phyloP scores from a whole-genome alignment of 345 rosid genomes.

The Heritiera littoralis region DNA sequence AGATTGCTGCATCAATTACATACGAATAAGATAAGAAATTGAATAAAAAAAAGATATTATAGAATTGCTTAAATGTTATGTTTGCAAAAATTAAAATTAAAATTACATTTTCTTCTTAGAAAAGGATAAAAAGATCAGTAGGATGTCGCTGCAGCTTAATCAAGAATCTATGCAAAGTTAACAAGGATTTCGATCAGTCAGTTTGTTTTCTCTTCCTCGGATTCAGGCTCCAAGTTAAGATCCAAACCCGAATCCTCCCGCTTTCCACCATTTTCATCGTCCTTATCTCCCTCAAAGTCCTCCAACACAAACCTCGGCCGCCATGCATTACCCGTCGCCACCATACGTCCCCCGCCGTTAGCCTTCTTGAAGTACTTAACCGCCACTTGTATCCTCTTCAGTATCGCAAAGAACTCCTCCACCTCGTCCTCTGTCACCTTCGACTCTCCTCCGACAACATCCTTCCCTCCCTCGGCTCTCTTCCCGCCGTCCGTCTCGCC shows the following conservation, averaged over 20 bases:
- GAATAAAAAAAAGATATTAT: too few relatives aligned
- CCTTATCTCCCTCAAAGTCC: neutral
- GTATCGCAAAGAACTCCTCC: slow-evolving; percentile 20
- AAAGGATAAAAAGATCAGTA: neutral
- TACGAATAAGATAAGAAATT: too few relatives aligned
- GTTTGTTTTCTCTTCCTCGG: neutral
- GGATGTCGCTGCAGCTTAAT: neutral
- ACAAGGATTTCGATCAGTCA: neutral
- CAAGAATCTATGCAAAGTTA: neutral
- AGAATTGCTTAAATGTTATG: too few relatives aligned
- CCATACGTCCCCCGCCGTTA: slow-evolving; percentile 1
- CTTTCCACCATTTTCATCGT: neutral
- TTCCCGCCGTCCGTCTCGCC: neutral
- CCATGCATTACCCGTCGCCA: neutral
- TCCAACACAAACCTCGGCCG: slow-evolving; percentile 10
- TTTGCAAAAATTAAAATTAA: too few relatives aligned
- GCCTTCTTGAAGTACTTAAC: slow-evolving; percentile 16
- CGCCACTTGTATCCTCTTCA: slow-evolving; percentile 19
- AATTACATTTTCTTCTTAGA: too few relatives aligned
- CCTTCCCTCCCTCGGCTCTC: neutral
- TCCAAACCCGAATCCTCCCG: slow-evolving; percentile 4
- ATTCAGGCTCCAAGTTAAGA: slow-evolving; percentile 12
- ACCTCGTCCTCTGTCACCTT: neutral
- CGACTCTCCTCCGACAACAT: neutral
- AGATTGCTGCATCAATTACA: too few relatives aligned